Base-by-base conservation (phyloP, 2,329 filamentous ascomycete genomes). In the Colletotrichum aenigma region DNA sequence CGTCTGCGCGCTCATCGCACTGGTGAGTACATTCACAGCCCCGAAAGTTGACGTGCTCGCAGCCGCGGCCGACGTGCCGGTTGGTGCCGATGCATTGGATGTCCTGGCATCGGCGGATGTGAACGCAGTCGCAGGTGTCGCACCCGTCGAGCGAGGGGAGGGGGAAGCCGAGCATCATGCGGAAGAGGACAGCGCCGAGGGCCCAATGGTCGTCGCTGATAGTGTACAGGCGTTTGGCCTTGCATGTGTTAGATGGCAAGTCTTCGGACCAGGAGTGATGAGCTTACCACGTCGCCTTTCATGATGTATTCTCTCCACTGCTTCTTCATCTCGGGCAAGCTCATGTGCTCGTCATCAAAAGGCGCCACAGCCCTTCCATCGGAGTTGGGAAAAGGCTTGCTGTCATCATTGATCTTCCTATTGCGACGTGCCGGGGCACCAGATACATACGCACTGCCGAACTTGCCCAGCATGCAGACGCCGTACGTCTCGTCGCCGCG, bases 391-490 rank as follows among this genome's bases (percentile, higher is more conserved):
- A 70, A 58, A 24, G 73, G 70, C 48, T 34, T 64, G 21, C 18
- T n/a, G 9, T 76, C 48, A 5, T 21, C 52, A 36, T 76, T 73
- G 56, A 71, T 58, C 34, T 70, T 60, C 9, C 24, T 60, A 18
- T 67, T 55, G 36, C 72, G 66, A 34, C 67, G 67, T 10, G 66
- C 71, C 48, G 81, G 79, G 60, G 87, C 85, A 56, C 83, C 83
- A n/a, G 86, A 85, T 13, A 89, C 82, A 30, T 80, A 81, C 18
- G 85, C 84, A n/a, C 79, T 79, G 58, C 82, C 79, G 70, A 89
- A 89, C 56, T 88, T 85, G 16, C 89, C 89, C 70, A 92, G 81
- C 82, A 91, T 91, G 78, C 89, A 91, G 32, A 83, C 79, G 1
- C 89, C 90, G 78, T 91, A 91, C 36, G 85, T 86, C 81, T 91